Conservation (phyloP, 495 filamentous ascomycete species). For the Parathielavia hyrcaniae region DNA sequence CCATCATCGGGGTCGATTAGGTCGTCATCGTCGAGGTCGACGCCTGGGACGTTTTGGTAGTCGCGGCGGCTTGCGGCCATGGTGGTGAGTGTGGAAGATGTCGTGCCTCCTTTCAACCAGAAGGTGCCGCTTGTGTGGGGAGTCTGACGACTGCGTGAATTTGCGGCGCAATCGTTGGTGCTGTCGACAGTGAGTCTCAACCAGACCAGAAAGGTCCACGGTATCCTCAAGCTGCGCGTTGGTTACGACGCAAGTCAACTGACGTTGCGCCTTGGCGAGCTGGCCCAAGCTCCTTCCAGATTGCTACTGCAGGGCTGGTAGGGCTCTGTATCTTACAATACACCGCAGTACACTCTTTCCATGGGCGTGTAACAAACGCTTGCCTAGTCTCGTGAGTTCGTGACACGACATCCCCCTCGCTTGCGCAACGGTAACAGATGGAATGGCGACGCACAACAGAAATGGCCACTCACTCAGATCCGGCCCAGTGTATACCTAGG, state of each 20-base stretch:
- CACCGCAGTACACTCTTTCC: no score
- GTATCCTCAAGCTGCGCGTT: conserved; percentile 5
- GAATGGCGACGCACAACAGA: no score
- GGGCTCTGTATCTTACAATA: no score
- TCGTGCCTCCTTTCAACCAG: background rate
- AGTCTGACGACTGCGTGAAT: no score
- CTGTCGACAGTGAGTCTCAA: background rate
- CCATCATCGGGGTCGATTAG: conserved; percentile 96
- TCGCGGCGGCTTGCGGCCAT: conserved; percentile 36
- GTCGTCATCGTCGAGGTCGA: conserved; percentile 75
- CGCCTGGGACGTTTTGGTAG: conserved; percentile 61
- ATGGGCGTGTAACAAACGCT: no score
- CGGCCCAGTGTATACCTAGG: no score
- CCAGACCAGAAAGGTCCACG: conserved; percentile 6
- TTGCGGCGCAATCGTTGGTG: background rate
- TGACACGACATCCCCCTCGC: no score
- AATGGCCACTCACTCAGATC: no score
- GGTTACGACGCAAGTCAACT: conserved; percentile 5
- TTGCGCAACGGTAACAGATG: no score
- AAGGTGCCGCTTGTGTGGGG: background rate
- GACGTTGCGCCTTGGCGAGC: conserved; percentile 9
- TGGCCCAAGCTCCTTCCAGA: conserved; percentile 6
- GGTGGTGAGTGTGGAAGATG: conserved; percentile 22
- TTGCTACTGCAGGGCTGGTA: no score
- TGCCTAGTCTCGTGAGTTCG: no score